Base-by-base conservation (phyloP, 2,329 filamentous ascomycete genomes). In the Alternaria ethzedia region DNA sequence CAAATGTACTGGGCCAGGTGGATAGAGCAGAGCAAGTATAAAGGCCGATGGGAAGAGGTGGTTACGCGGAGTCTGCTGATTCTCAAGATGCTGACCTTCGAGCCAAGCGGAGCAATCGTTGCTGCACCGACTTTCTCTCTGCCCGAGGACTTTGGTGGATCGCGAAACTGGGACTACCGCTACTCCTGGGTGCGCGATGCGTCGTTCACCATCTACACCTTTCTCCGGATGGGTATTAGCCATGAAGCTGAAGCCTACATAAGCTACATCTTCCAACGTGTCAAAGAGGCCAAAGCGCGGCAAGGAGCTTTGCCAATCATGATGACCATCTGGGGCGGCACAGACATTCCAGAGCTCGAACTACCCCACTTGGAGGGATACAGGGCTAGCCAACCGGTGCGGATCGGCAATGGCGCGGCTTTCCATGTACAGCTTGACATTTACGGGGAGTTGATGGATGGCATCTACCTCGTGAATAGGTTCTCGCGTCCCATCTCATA, bases 361-460 rank as follows among this genome's bases (percentile, higher is more conserved):
- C 84, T 93, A 6, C 78, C 83, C 56, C 91, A 94, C 69, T 84
- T 94, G 3, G 89, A 92, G 47, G 91, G 91, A 3, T 93, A 94
- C 75, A 84, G 88, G 56, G 86, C 87, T 25, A 93, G 90, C 75
- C 85, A 81, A 51, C 91, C 91, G 0, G 91, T 94, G 21, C 87
- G 91, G 3, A 91, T 94, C 54, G 91, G 91, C 11, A 94, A 94
- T 69, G 90, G 89, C 0, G 91, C 91, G 1, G 90, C 91, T 1
- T 91, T 88, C 69, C 91, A 94, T 73, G 87, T 89, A 52, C 91
- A 94, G 74, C 88, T 93, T 67, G 91, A 94, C 71, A 93, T 93
- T 23, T 94, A 94, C 70, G 91, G 91, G 46, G 91, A 93, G 78
- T 83, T 93, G 4, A 90, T 93, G 86, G 91, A 94, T 74, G 89